A percentile compares a stretch with the other conserved stretches of the same genome.
Conservation (phyloP, 2,329 filamentous ascomycete genomes). For the Aspergillus jensenii region DNA sequence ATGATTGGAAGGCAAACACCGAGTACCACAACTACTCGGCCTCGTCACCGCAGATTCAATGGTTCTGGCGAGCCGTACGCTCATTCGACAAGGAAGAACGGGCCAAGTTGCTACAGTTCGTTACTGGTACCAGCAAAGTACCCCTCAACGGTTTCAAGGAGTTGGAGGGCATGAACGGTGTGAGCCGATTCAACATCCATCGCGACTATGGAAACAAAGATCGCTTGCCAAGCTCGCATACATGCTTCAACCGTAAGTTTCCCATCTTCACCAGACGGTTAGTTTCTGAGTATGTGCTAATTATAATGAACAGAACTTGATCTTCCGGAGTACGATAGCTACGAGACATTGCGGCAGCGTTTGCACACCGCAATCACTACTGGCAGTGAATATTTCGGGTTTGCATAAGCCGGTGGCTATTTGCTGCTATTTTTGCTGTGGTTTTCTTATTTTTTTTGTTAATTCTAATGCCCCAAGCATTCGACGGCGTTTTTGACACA, state of each 20-base stretch:
- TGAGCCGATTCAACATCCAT: constrained; percentile 98
- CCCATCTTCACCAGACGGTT: background rate
- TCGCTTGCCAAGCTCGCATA: constrained; percentile 91
- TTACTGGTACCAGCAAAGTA: constrained; percentile 97
- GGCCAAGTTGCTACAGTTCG: constrained; percentile 94
- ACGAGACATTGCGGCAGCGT: constrained; percentile 83
- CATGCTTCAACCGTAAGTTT: constrained; percentile 96
- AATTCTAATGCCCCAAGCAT: constrained; percentile 32
- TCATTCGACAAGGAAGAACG: constrained; percentile 99
- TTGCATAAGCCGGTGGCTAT: constrained; percentile 63
- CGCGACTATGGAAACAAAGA: constrained; percentile 97
- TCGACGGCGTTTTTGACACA: constrained; percentile 32
- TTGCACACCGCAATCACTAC: constrained; percentile 96
- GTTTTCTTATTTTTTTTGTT: constrained; percentile 5
- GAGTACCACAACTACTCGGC: constrained; percentile 98
- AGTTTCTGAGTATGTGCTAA: constrained; percentile 32
- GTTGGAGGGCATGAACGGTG: constrained; percentile 97
- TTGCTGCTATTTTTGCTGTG: background rate
- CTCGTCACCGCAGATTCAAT: constrained; percentile 94
- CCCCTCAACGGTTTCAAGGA: constrained; percentile 99
- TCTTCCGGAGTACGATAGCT: constrained; percentile 95
- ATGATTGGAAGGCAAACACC: constrained; percentile 99
- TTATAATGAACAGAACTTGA: constrained; percentile 71
- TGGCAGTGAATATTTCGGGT: constrained; percentile 95
- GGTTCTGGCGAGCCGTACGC: constrained; percentile 98